A percentile compares a stretch with the other conserved stretches of the same genome.
Conservation (phyloP, 169 alveolate genomes). For the Plasmodium chabaudi region DNA sequence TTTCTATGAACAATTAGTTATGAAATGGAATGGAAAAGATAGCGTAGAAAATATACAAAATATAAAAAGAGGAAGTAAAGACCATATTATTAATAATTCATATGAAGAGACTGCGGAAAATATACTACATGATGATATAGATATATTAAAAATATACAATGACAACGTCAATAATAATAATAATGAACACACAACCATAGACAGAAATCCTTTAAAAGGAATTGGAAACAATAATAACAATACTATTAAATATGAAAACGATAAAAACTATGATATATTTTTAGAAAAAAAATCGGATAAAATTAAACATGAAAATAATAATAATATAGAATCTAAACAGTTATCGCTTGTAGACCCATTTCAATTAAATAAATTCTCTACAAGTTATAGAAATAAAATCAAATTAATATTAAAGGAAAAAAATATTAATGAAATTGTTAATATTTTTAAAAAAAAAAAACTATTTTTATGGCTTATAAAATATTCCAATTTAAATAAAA, state of each 20-base stretch:
- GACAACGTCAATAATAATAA: conserved; percentile 29
- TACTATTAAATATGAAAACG: background rate
- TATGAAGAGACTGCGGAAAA: conserved; percentile 16
- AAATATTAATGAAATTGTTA: conserved; percentile 60
- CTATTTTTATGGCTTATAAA: conserved; percentile 52
- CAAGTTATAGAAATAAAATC: conserved; percentile 52
- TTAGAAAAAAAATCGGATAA: conserved; percentile 9
- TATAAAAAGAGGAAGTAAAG: conserved; percentile 14
- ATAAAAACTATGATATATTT: conserved; percentile 34
- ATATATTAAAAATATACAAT: conserved; percentile 16
- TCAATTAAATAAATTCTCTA: conserved; percentile 43
- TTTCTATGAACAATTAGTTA: conserved; percentile 48
- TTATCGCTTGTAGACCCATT: conserved; percentile 7
- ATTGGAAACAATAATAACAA: background rate
- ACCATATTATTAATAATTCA: conserved; percentile 3
- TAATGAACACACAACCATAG: background rate
- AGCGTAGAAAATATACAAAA: conserved; percentile 9
- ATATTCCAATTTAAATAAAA: conserved; percentile 38
- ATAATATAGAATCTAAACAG: conserved; percentile 20
- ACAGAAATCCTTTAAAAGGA: too few species aligned
- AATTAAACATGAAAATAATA: conserved; percentile 13
- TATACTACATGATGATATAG: conserved; percentile 11
- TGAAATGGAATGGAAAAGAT: conserved; percentile 17
- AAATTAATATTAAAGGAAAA: conserved; percentile 57
- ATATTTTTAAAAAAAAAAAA: conserved; percentile 63